Conservation (phyloP, 2,329 filamentous ascomycete genomes). For the Aureobasidium uvarum region DNA sequence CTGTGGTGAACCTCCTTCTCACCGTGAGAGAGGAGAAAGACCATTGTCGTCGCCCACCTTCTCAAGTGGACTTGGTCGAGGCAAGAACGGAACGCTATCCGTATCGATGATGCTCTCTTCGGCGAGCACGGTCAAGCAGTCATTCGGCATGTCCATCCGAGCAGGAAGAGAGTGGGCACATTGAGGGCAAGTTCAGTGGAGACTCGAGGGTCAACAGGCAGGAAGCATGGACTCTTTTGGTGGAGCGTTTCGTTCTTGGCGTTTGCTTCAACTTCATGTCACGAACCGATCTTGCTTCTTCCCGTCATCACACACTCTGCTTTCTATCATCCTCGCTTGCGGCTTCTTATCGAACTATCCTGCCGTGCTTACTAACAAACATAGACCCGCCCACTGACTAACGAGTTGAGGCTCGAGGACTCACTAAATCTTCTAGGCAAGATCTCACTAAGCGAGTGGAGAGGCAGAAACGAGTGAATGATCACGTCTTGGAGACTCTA, state of each 20-base stretch:
- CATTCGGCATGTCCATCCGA: background rate
- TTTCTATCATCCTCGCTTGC: background rate
- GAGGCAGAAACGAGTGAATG: background rate
- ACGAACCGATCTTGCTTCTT: background rate
- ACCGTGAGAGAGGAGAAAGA: background rate
- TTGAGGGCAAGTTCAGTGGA: slow-evolving; percentile 5
- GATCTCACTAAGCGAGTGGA: background rate
- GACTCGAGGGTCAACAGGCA: background rate
- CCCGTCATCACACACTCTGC: background rate
- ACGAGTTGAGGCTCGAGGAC: background rate
- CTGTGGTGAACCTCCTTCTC: background rate
- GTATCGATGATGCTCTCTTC: slow-evolving; percentile 1
- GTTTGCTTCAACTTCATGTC: background rate
- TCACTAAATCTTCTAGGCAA: background rate
- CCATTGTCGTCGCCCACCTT: background rate
- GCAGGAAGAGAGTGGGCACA: background rate
- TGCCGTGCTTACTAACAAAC: background rate
- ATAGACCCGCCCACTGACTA: no score
- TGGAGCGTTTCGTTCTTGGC: background rate
- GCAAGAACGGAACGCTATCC: background rate
- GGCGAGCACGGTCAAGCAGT: slow-evolving; percentile 4
- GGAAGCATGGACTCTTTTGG: slow-evolving; percentile 8
- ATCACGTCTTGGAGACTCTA: background rate
- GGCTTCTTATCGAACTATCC: background rate
- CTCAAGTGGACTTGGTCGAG: background rate